These are phyloP conservation scores for Ballota nigra DNA, from an alignment of 257 asterid genomes.

Conservation along the genomic window DNA sequence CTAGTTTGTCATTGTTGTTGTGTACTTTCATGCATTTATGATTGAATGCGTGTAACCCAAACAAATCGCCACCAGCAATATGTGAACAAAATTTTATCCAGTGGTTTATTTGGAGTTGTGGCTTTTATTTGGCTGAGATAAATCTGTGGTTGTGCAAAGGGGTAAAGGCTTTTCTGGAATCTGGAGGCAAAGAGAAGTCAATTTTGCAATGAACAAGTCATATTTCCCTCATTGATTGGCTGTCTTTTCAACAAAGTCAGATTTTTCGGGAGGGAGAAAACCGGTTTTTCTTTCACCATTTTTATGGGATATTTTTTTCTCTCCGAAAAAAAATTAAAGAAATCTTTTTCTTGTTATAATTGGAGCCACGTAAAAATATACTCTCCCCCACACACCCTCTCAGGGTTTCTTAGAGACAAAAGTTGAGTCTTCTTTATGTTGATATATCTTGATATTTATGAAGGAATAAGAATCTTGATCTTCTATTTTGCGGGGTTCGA, in stretches of 20 bases:
- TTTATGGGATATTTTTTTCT: slow-evolving; percentile 23
- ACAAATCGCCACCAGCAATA: background rate
- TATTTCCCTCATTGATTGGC: background rate
- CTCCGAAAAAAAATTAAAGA: background rate
- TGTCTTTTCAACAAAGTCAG: slow-evolving; percentile 12
- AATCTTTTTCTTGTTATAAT: slow-evolving; percentile 19
- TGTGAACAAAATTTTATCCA: background rate
- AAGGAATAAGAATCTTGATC: slow-evolving; percentile 29
- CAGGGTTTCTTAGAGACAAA: background rate
- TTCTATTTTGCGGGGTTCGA: slow-evolving; percentile 18
- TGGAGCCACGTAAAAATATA: slow-evolving; percentile 22
- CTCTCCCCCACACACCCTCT: background rate
- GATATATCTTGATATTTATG: slow-evolving; percentile 8
- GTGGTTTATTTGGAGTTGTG: background rate
- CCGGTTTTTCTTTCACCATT: background rate
- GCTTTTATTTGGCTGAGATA: slow-evolving; percentile 6
- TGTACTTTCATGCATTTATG: background rate
- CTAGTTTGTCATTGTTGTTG: background rate
- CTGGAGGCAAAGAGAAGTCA: slow-evolving; percentile 8
- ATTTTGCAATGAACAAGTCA: background rate
- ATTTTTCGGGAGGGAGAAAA: background rate
- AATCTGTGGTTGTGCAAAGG: slow-evolving; percentile 10
- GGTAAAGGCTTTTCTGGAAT: background rate
- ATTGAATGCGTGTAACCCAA: background rate
- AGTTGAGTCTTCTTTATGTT: slow-evolving; percentile 3